A percentile compares a stretch with the other conserved stretches of the same genome.
Evolutionary conservation across 1,284 basidiomycete species (phyloP).

Genomic region (Heliocybe sulcata): DNA sequence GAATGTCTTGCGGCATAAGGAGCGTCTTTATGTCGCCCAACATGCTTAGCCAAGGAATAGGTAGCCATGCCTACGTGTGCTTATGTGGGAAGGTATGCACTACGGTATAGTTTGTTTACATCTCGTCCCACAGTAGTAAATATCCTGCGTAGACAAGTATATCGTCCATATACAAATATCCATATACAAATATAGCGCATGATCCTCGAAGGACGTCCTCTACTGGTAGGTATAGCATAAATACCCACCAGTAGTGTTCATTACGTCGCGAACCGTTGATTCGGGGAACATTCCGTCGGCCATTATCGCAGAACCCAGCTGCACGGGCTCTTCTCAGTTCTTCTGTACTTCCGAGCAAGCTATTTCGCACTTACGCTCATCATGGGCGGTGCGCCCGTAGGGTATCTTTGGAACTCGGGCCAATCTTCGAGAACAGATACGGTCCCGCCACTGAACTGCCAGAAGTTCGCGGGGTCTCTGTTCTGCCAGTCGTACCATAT

Average conservation of each 20-base stretch:
- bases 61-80: no score
- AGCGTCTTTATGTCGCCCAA: no score
- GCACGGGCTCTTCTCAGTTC: neutral
- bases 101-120: no score
- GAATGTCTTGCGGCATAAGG: no score
- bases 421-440: slow-evolving; percentile 19
- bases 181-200: no score
- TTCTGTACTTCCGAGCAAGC: neutral
- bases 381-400: slow-evolving; percentile 24
- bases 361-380: slow-evolving; percentile 17
- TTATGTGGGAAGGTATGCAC: no score
- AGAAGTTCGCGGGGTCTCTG: slow-evolving; percentile 17
- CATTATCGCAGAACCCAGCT: slow-evolving; percentile 22
- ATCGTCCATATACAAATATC: no score
- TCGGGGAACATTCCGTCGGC: slow-evolving; percentile 25
- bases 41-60: no score
- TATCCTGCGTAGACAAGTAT: no score
- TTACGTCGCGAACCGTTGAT: slow-evolving; percentile 19
- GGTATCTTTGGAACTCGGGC: slow-evolving; percentile 19
- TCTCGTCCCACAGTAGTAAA: no score
- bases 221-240: slow-evolving; percentile 29
- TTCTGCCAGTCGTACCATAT: slow-evolving; percentile 32
- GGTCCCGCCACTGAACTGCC: slow-evolving; percentile 24
- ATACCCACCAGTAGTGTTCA: slow-evolving; percentile 24
- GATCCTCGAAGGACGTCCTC: neutral